phyloP scores from a whole-genome alignment of 345 rosid genomes.

The Pugionium dolabratum region DNA sequence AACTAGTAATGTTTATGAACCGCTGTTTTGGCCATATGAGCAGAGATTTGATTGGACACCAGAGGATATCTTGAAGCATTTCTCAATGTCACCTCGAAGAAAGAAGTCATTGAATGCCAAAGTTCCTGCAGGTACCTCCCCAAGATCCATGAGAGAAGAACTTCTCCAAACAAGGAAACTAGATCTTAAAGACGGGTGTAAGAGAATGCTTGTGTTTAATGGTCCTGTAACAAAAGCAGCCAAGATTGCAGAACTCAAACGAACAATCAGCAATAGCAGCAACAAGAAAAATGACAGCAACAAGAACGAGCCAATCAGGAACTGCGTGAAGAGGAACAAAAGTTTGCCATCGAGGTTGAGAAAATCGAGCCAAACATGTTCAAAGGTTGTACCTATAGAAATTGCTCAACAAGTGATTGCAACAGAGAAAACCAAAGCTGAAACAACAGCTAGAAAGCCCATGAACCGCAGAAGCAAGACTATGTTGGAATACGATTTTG shows the following conservation, averaged over 20 bases:
- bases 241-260: constrained; percentile 41
- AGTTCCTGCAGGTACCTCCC: constrained; percentile 30
- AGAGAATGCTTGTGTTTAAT: constrained; percentile 34
- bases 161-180: constrained; percentile 26
- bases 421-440: constrained; percentile 21
- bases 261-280: constrained; percentile 25
- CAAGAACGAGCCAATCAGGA: constrained; percentile 25
- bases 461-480: constrained; percentile 25
- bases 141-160: constrained; percentile 34
- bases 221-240: constrained; percentile 28
- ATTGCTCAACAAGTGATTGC: constrained; percentile 22
- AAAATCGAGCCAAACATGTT: constrained; percentile 40
- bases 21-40: constrained; percentile 62
- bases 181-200: constrained; percentile 31
- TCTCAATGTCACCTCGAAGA: constrained; percentile 57
- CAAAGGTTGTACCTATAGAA: constrained; percentile 46
- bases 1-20: constrained; percentile 34
- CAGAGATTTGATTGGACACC: constrained; percentile 49
- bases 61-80: constrained; percentile 49
- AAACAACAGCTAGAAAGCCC: constrained; percentile 23
- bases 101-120: constrained; percentile 22
- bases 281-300: constrained; percentile 17
- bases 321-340: constrained; percentile 36
- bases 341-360: constrained; percentile 44
- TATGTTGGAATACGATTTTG: constrained; percentile 43